Evolutionary conservation across 1,284 basidiomycete genomes (phyloP), one percentile per base, ranked within the genome.

Genomic region (Filobasidium uniguttulatum): DNA sequence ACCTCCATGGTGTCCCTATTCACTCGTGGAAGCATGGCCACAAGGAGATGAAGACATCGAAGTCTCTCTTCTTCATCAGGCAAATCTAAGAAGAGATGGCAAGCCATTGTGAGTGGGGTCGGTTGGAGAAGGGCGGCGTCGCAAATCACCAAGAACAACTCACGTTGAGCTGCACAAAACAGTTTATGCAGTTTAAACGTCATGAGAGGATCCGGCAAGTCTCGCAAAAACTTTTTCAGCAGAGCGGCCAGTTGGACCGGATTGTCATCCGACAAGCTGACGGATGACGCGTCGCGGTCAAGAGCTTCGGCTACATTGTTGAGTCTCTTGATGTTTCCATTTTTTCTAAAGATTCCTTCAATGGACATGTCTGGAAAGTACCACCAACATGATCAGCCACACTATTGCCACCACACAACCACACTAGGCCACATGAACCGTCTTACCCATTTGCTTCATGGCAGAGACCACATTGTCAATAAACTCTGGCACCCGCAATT

Each of bases 1-100:
- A 96, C 89, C 70, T 99, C 93, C 79, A 96, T 81, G 23, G 91
- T 96, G 68, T 99, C 94, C 55, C 94, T 81, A 65, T 99, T 89
- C 50, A 80, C 78, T 69, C 87, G 90, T 14, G 93, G 94, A 59
- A 98, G 73, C 3, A 98, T 74, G 51, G 93, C 74, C 41, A 83
- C 82, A 15, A 94, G 75, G 60, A 94, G 77, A 68, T 96, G 91
- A 44, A 98, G 74, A 61, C 85, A 78, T 44, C 86, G 80, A 58
- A 77, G 80, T 44, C 89, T 80, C 48, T 96, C 89, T 31, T 77
- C 76, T 34, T 86, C 82, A 41, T 77, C 74, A 33, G 82, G 77
- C 53, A 94, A 67, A 37, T 79, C 88, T 90, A 60, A 44, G 53
- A 44, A 54, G 35, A 35, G 45, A 17, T 43, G 23, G 29, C 19